Conservation (phyloP, 2,329 filamentous ascomycete species). For the Epichloe sp. region DNA sequence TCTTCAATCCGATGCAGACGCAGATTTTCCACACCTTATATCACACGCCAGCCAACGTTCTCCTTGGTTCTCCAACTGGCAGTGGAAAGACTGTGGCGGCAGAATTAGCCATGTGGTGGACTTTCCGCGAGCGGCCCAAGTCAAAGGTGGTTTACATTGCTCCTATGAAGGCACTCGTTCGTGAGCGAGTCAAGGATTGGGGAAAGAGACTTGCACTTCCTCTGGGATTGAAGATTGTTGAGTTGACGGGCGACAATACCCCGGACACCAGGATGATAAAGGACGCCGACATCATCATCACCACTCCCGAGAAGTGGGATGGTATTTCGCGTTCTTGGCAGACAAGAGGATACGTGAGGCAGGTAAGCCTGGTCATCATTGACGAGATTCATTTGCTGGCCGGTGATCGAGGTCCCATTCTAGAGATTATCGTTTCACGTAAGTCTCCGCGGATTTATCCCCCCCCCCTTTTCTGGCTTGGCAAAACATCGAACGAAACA, state of each 20-base stretch:
- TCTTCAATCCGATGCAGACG: conserved; percentile 99
- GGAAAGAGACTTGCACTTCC: conserved; percentile 64
- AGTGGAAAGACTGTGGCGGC: conserved; percentile 96
- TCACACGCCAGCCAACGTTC: conserved; percentile 79
- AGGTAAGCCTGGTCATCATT: conserved; percentile 93
- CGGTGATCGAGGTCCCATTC: conserved; percentile 88
- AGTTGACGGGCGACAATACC: conserved; percentile 93
- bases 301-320: conserved; percentile 99
- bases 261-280: conserved; percentile 92
- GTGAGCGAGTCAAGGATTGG: conserved; percentile 95
- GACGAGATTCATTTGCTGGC: conserved; percentile 98
- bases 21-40: conserved; percentile 97
- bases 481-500: neutral
- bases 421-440: conserved; percentile 85
- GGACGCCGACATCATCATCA: conserved; percentile 94
- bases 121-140: conserved; percentile 83
- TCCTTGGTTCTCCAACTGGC: conserved; percentile 89
- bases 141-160: conserved; percentile 99
- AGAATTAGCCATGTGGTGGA: conserved; percentile 99
- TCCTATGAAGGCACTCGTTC: conserved; percentile 96
- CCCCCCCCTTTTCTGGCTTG: too few species aligned
- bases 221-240: conserved; percentile 80
- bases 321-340: conserved; percentile 99
- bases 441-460: conserved; percentile 11
- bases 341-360: conserved; percentile 86